These are phyloP conservation scores for Deakozyma indianensis DNA, from an alignment of 805 yeast species.

Conservation along the genomic window DNA sequence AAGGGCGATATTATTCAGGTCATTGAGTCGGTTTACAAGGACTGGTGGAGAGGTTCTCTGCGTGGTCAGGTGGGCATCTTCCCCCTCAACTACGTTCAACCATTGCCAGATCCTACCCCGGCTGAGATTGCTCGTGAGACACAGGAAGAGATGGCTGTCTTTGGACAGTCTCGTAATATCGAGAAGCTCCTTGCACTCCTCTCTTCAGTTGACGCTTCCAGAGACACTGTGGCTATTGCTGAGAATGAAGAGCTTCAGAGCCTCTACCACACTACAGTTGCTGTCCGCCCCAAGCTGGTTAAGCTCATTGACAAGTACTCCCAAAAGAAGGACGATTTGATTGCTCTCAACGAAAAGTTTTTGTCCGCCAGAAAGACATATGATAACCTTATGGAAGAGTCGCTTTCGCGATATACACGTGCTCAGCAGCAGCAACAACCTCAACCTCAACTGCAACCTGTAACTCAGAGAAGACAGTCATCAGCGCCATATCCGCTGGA, in stretches of 20 bases:
- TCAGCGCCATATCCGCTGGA: neutral
- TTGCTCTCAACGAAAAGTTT: constrained; percentile 55
- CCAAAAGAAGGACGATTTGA: constrained; percentile 61
- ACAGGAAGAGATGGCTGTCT: constrained; percentile 36
- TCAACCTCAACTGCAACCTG: constrained; percentile 7
- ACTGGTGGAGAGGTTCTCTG: constrained; percentile 91
- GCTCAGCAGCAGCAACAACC: constrained; percentile 5
- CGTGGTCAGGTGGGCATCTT: constrained; percentile 75
- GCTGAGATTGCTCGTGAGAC: constrained; percentile 40
- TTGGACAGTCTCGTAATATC: constrained; percentile 42
- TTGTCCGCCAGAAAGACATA: constrained; percentile 55
- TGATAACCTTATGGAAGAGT: constrained; percentile 52
- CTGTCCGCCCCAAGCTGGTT: constrained; percentile 62
- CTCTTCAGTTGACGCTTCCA: neutral
- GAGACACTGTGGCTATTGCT: constrained; percentile 21
- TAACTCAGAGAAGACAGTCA: neutral
- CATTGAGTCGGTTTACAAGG: constrained; percentile 73
- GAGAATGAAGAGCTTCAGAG: constrained; percentile 56
- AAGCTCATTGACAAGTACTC: constrained; percentile 66
- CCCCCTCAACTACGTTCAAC: constrained; percentile 83
- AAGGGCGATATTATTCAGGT: constrained; percentile 83
- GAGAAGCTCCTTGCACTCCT: constrained; percentile 54
- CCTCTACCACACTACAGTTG: constrained; percentile 56
- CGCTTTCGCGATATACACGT: constrained; percentile 14
- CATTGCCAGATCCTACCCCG: constrained; percentile 50